phyloP scores from a whole-genome alignment of 768 basidiomycete genomes.

The Mycena epipterygia region DNA sequence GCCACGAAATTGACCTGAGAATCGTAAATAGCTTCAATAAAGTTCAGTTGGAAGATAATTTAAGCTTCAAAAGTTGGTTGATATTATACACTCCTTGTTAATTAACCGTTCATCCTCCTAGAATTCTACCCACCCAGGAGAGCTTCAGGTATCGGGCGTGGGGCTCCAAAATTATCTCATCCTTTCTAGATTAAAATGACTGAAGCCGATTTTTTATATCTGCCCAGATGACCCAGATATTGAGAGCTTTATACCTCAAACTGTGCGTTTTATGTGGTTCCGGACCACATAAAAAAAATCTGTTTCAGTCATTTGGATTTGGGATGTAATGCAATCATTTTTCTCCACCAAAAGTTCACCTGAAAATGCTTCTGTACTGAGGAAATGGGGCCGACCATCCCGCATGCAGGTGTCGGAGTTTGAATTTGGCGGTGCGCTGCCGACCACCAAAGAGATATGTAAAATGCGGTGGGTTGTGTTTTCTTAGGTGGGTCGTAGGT shows the following conservation, averaged over 20 bases:
- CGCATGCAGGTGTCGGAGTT: background rate
- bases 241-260: background rate
- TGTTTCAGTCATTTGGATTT: background rate
- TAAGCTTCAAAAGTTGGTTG: background rate
- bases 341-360: background rate
- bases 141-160: background rate
- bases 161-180: conserved; percentile 1
- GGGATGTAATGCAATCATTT: background rate
- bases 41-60: background rate
- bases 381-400: background rate
- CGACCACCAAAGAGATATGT: no score
- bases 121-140: background rate
- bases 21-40: conserved; percentile 3
- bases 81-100: background rate
- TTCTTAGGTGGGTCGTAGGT: no score
- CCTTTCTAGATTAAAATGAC: background rate
- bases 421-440: background rate
- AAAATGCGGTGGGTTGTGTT: no score
- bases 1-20: background rate
- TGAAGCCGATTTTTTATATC: background rate
- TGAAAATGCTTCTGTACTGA: background rate
- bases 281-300: conserved; percentile 2
- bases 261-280: background rate
- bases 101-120: background rate
- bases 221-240: background rate